A percentile compares a stretch with the other conserved stretches of the same genome.
phyloP scores from a whole-genome alignment of 768 basidiomycete genomes.

The Suillus weaverae region DNA sequence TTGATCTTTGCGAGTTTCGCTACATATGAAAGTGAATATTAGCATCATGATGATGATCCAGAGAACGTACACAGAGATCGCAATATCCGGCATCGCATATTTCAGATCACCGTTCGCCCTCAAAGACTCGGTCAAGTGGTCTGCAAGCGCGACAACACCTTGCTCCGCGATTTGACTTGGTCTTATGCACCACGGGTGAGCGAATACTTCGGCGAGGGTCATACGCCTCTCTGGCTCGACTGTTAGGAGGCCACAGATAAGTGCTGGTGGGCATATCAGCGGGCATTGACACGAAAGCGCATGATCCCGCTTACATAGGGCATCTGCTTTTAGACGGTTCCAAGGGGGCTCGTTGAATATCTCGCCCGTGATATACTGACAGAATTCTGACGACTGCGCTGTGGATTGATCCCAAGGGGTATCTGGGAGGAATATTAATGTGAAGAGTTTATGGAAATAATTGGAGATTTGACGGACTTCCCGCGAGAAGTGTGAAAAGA shows the following conservation, averaged over 20 bases:
- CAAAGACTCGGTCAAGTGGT: conserved; percentile 68
- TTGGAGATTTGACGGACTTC: conserved; percentile 59
- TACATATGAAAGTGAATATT: background rate
- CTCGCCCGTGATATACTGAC: conserved; percentile 69
- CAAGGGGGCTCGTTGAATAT: conserved; percentile 80
- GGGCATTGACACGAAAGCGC: background rate
- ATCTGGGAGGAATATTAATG: conserved; percentile 46
- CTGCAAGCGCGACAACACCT: conserved; percentile 56
- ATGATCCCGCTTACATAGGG: conserved; percentile 54
- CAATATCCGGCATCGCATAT: conserved; percentile 60
- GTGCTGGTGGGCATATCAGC: conserved; percentile 45
- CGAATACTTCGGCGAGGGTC: conserved; percentile 54
- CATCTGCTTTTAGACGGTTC: conserved; percentile 57
- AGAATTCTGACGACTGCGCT: conserved; percentile 71
- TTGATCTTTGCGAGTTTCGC: conserved; percentile 33
- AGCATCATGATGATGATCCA: background rate
- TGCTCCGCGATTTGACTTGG: conserved; percentile 67
- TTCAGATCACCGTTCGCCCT: conserved; percentile 73
- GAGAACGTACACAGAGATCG: conserved; percentile 31
- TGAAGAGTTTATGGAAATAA: no score
- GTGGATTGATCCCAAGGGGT: conserved; percentile 99
- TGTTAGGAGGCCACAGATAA: conserved; percentile 74
- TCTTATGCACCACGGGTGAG: conserved; percentile 76
- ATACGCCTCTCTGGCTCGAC: conserved; percentile 69
- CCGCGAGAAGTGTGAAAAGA: conserved; percentile 84